Evolutionary conservation across 768 basidiomycete genomes (phyloP).

Genomic region (Boletus pseudopeckii): DNA sequence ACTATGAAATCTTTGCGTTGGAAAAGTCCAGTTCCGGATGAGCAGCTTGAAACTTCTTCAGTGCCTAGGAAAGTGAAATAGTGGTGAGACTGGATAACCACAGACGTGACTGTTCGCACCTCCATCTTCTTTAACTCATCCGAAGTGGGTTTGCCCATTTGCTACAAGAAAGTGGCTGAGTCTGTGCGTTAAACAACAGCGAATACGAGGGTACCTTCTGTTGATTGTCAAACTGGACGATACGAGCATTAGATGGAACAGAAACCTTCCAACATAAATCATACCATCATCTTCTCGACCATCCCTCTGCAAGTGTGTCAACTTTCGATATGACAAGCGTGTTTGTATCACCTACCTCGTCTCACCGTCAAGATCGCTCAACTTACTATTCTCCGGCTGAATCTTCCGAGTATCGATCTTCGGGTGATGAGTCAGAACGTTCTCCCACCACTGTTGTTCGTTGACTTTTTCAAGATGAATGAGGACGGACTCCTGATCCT

Average conservation of each 20-base stretch:
- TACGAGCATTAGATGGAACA: slow-evolving; percentile 7
- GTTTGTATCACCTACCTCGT: slow-evolving; percentile 60
- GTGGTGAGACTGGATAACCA: neutral
- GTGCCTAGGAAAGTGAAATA: slow-evolving; percentile 44
- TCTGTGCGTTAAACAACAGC: neutral
- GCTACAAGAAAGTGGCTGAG: slow-evolving; percentile 40
- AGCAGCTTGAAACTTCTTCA: slow-evolving; percentile 83
- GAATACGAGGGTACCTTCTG: slow-evolving; percentile 34
- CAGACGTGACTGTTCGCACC: slow-evolving; percentile 37
- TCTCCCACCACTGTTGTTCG: slow-evolving; percentile 95
- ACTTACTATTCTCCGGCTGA: slow-evolving; percentile 89
- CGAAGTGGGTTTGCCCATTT: slow-evolving; percentile 94
- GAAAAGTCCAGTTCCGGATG: slow-evolving; percentile 96
- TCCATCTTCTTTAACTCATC: slow-evolving; percentile 94
- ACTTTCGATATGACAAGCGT: neutral
- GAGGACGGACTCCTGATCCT: slow-evolving; percentile 69
- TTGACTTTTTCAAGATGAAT: slow-evolving; percentile 87
- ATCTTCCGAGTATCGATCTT: slow-evolving; percentile 98
- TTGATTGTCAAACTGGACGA: slow-evolving; percentile 43
- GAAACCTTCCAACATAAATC: slow-evolving; percentile 21
- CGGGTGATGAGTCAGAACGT: slow-evolving; percentile 90
- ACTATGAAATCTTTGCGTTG: slow-evolving; percentile 79
- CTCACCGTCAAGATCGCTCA: slow-evolving; percentile 94
- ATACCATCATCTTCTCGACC: slow-evolving; percentile 99
- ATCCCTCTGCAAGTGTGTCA: slow-evolving; percentile 60